These are phyloP conservation scores for Fraxinus pennsylvanica DNA, from an alignment of 257 asterid species.

Conservation along the genomic window DNA sequence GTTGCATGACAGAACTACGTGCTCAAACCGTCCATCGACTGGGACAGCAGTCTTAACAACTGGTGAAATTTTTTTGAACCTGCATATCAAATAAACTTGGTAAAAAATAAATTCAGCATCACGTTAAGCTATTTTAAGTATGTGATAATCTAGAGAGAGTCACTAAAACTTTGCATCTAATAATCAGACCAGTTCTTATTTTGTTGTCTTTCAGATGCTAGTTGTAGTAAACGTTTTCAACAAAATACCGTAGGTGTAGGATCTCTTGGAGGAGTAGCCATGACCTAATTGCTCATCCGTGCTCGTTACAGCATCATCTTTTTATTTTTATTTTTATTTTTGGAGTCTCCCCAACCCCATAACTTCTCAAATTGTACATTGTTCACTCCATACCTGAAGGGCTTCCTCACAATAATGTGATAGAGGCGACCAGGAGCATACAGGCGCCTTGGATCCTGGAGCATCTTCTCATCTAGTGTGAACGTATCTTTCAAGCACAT, in stretches of 20 bases:
- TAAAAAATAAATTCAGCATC: neutral
- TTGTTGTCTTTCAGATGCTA: neutral
- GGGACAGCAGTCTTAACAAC: conserved; percentile 90
- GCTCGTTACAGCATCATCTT: neutral
- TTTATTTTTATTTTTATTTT: neutral
- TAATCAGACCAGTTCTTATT: neutral
- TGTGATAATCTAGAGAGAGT: no score
- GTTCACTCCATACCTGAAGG: conserved; percentile 67
- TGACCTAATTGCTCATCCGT: no score
- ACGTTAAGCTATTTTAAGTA: no score
- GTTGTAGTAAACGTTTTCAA: no score
- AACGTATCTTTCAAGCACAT: conserved; percentile 95
- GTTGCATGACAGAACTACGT: conserved; percentile 89
- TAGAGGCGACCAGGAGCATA: conserved; percentile 99
- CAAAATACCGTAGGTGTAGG: no score
- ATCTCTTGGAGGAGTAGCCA: no score
- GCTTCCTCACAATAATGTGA: conserved; percentile 85
- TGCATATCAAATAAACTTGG: conserved; percentile 33
- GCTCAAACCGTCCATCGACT: conserved; percentile 97
- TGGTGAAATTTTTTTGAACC: conserved; percentile 69
- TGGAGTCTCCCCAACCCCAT: neutral
- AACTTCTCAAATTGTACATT: conserved; percentile 2
- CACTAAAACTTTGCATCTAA: no score
- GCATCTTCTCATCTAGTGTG: conserved; percentile 89
- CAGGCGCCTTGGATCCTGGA: conserved; percentile 91